These are phyloP conservation scores for Tanacetum coccineum DNA, from an alignment of 129 eudicot species.

Conservation along the genomic window DNA sequence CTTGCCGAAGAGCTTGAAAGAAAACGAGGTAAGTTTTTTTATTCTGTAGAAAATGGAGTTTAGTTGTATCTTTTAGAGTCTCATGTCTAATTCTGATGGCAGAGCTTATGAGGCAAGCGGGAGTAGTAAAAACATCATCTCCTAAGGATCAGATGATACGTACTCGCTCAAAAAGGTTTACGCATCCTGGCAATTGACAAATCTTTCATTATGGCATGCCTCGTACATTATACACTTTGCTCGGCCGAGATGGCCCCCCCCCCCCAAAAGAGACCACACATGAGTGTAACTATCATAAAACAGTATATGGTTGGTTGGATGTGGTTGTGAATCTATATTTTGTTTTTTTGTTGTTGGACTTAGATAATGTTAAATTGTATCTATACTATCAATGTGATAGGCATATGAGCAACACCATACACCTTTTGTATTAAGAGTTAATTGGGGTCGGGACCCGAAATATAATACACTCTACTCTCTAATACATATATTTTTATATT, in stretches of 20 bases:
- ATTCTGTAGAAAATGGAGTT: background rate
- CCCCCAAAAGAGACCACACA: constrained; percentile 5
- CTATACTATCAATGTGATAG: constrained; percentile 3
- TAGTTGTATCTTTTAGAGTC: background rate
- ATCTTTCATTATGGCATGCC: background rate
- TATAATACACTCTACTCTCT: no score
- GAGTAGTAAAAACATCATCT: constrained; percentile 64
- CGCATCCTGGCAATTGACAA: constrained; percentile 49
- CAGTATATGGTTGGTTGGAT: background rate
- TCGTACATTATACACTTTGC: constrained; percentile 10
- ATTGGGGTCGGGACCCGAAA: background rate
- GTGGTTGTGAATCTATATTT: background rate
- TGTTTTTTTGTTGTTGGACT: background rate
- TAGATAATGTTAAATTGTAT: background rate
- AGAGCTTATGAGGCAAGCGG: constrained; percentile 78
- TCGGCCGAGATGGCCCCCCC: constrained; percentile 8
- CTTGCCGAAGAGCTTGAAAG: constrained; percentile 86
- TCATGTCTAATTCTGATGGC: constrained; percentile 24
- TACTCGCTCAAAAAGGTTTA: constrained; percentile 43
- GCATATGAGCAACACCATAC: constrained; percentile 14
- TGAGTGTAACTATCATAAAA: background rate
- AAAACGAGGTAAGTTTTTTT: constrained; percentile 65
- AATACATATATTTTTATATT: no score
- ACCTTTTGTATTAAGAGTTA: background rate
- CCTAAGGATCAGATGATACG: constrained; percentile 59